Evolutionary conservation across 2,329 filamentous ascomycete species (phyloP).

Genomic region (Aspergillus quadricinctus): DNA sequence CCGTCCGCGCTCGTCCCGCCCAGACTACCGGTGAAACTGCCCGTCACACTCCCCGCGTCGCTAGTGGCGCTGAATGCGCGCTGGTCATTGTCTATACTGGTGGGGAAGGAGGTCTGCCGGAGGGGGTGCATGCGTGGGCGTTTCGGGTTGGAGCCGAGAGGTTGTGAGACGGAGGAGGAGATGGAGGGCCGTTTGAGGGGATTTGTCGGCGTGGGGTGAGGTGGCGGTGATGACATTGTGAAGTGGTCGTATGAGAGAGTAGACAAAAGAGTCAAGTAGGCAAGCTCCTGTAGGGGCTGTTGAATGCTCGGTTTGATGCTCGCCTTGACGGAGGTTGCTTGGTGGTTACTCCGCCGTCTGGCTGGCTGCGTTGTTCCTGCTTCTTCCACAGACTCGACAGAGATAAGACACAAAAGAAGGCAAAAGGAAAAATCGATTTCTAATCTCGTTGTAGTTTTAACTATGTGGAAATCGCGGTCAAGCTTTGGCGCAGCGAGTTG

Average conservation of each 20-base stretch:
- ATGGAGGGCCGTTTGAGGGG: slow-evolving; percentile 41
- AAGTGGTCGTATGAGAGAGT: not conserved
- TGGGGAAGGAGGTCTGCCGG: slow-evolving; percentile 45
- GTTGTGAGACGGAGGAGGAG: slow-evolving; percentile 33
- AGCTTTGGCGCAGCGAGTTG: not conserved
- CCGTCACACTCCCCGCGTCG: slow-evolving; percentile 40
- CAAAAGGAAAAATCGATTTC: not conserved
- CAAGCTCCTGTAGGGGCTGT: not conserved
- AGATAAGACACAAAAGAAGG: not conserved
- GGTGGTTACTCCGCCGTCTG: not conserved
- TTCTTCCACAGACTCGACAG: not conserved
- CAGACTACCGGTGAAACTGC: slow-evolving; percentile 40
- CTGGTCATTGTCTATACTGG: slow-evolving; percentile 26
- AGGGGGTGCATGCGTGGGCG: slow-evolving; percentile 43
- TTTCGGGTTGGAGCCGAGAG: slow-evolving; percentile 26
- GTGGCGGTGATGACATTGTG: slow-evolving; percentile 39
- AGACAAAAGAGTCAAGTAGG: not conserved
- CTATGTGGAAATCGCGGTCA: not conserved
- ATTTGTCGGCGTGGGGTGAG: slow-evolving; percentile 23
- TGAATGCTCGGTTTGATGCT: not conserved
- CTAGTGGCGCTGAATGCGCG: slow-evolving; percentile 30
- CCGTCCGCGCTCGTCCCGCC: slow-evolving; percentile 35
- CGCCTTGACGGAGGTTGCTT: not conserved
- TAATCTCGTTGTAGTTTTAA: not conserved
- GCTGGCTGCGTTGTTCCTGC: not conserved